Base-by-base conservation (phyloP, 163 green algal genomes). In the Scenedesmus sp. region DNA sequence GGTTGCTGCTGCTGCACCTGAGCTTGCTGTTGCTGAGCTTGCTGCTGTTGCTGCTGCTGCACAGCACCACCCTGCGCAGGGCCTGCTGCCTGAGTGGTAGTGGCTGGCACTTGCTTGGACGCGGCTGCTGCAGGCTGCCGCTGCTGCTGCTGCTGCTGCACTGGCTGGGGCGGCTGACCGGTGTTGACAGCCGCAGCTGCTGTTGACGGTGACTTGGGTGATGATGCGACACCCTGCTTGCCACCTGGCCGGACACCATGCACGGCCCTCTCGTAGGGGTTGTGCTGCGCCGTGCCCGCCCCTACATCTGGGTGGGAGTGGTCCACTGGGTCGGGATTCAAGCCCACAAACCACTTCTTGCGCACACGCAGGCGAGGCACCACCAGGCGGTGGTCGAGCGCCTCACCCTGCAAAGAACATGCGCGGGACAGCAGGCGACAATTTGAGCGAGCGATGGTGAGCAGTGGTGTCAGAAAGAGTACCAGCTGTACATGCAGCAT, bases 321-420 rank as follows among this genome's bases (percentile, higher is more conserved):
- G 91, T 99, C 98, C 10, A 98, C 96, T 22, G 95, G 96, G 93
- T 99, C 98, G 2, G 93, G 89, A 61, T 95, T 93, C 35, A 99
- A 93, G 3, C 98, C 98, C 85, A 97, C 92, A 91, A 96, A 98
- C 98, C 98, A 99, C 91, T 98, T 93, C 78, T 95, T 94, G 3
- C 92, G 84, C 84, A 99, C 95, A 22, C 93, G 85, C 85, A 99
- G 94, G 26, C 95, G 94, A 1, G 96, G 97, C 5, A 99, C 89
- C 68, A 56, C 40, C 18, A 92, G 53, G 98, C 86, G 44, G 53
- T 93, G 81, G 12, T 20, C 26, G 90, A 97, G 84, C 68, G 91
- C 81, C 90, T 97, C 96, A 2, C 97, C 96, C 94, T 98, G 94
- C 65, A 51, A n/a, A 37, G 2, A 80, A 15, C 1, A 80, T 56